Percentiles rank a stretch among this genome's conserved stretches.
Conservation (phyloP, 73 alveolate species). For the Effrenium voratum region DNA sequence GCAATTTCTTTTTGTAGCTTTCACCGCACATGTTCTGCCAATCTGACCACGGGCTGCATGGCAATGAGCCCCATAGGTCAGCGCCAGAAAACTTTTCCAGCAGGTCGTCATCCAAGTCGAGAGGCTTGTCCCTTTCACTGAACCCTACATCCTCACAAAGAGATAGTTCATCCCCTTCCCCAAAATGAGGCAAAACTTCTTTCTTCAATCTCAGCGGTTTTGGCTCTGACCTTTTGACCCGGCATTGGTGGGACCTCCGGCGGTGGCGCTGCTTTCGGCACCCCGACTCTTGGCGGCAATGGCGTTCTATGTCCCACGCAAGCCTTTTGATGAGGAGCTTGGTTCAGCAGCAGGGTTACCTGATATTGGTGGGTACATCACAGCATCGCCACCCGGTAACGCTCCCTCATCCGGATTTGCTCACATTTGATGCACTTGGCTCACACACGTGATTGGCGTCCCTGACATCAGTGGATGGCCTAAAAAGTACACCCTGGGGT, state of each 20-base stretch:
- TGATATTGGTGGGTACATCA: no score
- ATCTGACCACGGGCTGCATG: constrained; percentile 29
- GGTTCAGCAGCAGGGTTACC: neutral
- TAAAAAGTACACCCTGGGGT: no score
- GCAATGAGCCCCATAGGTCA: neutral
- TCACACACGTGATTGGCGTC: no score
- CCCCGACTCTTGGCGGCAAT: neutral
- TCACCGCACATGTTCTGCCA: constrained; percentile 12
- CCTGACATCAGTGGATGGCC: no score
- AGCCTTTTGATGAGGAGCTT: neutral
- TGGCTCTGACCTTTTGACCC: neutral
- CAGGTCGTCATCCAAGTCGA: neutral
- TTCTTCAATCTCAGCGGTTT: neutral
- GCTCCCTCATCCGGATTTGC: no score
- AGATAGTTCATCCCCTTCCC: neutral
- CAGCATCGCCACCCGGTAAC: no score
- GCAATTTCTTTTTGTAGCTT: no score
- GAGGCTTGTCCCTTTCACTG: neutral
- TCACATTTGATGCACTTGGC: no score
- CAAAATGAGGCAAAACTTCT: neutral
- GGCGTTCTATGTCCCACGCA: neutral
- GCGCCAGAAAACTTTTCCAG: neutral
- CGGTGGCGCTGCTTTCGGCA: no score
- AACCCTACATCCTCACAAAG: neutral
- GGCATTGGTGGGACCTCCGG: no score